Conservation (phyloP, 805 yeast species). For the Phaffomyces antillensis region DNA sequence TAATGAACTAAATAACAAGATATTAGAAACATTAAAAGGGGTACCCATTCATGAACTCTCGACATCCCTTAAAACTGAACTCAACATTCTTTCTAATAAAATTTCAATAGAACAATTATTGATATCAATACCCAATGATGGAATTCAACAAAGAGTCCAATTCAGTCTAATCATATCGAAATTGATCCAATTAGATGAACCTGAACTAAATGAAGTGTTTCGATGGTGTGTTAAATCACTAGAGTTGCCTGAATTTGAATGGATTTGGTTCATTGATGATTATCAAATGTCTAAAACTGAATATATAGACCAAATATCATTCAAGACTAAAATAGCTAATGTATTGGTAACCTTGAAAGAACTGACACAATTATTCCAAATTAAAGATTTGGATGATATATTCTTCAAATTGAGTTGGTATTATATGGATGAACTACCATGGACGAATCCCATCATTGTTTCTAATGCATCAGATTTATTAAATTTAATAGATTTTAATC, state of each 20-base stretch:
- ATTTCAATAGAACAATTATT: not conserved
- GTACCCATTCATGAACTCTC: not conserved
- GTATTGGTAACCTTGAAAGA: slow-evolving; percentile 4
- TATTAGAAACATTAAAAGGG: not conserved
- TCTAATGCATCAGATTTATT: slow-evolving; percentile 1
- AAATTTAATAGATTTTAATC: not conserved
- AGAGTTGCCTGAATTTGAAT: slow-evolving; percentile 6
- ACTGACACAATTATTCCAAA: not conserved
- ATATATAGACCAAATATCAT: slow-evolving; percentile 9
- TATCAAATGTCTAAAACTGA: slow-evolving; percentile 5
- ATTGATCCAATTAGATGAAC: not conserved
- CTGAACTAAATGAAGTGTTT: not conserved
- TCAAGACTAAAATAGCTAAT: slow-evolving; percentile 4
- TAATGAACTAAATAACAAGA: not conserved
- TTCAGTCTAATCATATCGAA: not conserved
- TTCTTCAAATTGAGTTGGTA: slow-evolving; percentile 1
- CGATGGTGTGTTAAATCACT: not conserved
- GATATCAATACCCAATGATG: not conserved
- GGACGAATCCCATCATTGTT: slow-evolving; percentile 13
- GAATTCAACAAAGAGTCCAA: not conserved
- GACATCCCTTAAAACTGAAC: not conserved
- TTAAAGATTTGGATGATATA: not conserved
- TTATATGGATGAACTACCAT: slow-evolving; percentile 11
- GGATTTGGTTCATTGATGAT: slow-evolving; percentile 20
- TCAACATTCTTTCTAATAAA: not conserved